phyloP scores from a whole-genome alignment of 345 rosid genomes.

The Tarenaya hassleriana region DNA sequence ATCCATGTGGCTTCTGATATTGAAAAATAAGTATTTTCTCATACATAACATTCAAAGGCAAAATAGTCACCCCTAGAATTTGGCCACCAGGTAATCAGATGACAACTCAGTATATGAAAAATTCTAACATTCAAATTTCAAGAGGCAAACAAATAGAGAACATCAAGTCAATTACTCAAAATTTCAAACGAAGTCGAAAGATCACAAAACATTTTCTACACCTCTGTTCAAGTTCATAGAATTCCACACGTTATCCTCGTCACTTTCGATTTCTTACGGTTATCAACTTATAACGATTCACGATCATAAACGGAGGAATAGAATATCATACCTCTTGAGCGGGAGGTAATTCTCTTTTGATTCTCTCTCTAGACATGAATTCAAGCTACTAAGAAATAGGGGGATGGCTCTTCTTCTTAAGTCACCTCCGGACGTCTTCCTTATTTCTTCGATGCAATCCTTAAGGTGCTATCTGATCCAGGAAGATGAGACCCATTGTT shows the following conservation, averaged over 20 bases:
- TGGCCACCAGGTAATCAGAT: not conserved
- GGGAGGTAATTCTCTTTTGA: constrained; percentile 58
- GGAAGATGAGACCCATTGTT: no score
- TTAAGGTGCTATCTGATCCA: no score
- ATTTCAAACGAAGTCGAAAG: not conserved
- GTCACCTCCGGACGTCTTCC: no score
- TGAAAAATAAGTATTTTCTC: not conserved
- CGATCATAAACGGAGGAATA: not conserved
- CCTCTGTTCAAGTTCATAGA: no score
- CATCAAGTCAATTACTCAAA: no score
- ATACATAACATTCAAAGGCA: not conserved
- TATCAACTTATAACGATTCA: no score
- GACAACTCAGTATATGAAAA: not conserved
- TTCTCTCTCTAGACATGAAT: constrained; percentile 35
- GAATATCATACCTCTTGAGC: constrained; percentile 55
- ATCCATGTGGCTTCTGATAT: not conserved
- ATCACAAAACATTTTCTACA: no score
- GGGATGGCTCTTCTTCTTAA: no score
- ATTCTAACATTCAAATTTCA: not conserved
- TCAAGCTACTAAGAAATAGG: no score
- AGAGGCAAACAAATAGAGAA: not conserved
- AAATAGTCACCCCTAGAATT: not conserved
- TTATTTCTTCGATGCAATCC: no score
- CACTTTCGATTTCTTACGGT: constrained; percentile 10
- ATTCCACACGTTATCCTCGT: not conserved